phyloP scores from a whole-genome alignment of 768 basidiomycete genomes.

The Kockovaella imperatae region DNA sequence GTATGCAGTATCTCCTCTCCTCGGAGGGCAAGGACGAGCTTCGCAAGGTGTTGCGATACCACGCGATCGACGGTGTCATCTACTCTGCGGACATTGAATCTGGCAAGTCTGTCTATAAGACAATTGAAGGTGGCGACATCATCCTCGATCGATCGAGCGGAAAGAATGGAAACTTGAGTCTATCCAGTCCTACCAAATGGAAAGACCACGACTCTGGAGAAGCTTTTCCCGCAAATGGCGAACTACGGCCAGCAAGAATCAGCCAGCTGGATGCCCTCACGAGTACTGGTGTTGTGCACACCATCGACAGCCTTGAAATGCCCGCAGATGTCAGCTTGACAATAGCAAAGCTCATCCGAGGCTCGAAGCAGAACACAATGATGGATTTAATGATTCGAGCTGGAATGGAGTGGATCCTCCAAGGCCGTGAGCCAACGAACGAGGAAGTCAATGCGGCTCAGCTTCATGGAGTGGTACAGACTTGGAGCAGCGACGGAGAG shows the following conservation, averaged over 20 bases:
- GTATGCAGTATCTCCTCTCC: conserved; percentile 76
- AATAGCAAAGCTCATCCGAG: conserved; percentile 79
- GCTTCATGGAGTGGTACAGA: conserved; percentile 13
- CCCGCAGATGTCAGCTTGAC: conserved; percentile 80
- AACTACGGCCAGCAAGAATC: conserved; percentile 36
- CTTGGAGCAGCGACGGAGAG: conserved; percentile 1
- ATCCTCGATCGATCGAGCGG: conserved; percentile 53
- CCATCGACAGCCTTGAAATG: conserved; percentile 56
- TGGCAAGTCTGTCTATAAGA: conserved; percentile 50
- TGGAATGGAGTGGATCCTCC: conserved; percentile 81
- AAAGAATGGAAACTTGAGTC: conserved; percentile 50
- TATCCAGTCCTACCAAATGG: conserved; percentile 27
- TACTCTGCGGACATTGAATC: conserved; percentile 53
- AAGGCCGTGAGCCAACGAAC: conserved; percentile 51
- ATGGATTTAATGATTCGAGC: conserved; percentile 69
- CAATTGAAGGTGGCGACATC: conserved; percentile 76
- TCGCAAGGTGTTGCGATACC: conserved; percentile 77
- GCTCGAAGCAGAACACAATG: conserved; percentile 86
- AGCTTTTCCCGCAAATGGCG: conserved; percentile 43
- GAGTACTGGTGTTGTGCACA: conserved; percentile 81
- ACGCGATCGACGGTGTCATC: conserved; percentile 65
- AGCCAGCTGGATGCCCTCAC: conserved; percentile 59
- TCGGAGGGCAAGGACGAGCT: conserved; percentile 67
- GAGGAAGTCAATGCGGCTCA: conserved; percentile 19
- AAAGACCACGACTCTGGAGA: conserved; percentile 30